phyloP scores from a whole-genome alignment of 1,139 yeast genomes.

The Sporopachydermia cereana region DNA sequence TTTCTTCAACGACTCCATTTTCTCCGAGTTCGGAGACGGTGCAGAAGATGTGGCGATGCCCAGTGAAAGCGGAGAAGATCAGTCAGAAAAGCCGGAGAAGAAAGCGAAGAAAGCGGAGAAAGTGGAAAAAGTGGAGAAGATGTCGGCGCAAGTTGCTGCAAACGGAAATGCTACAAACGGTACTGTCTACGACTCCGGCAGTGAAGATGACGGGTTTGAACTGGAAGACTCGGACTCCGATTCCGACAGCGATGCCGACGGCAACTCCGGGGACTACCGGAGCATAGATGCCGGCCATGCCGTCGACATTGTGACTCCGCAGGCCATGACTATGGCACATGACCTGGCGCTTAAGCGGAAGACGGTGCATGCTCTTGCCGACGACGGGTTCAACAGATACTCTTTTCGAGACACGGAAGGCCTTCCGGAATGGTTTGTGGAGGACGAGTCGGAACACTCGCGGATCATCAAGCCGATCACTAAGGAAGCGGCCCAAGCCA shows the following conservation, averaged over 20 bases:
- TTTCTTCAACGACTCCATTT: constrained; percentile 72
- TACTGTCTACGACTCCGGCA: constrained; percentile 11
- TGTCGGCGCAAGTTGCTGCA: constrained; percentile 12
- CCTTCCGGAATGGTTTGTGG: constrained; percentile 90
- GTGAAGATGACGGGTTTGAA: constrained; percentile 18
- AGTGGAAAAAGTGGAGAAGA: constrained; percentile 18
- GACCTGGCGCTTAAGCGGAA: constrained; percentile 78
- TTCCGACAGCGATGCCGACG: constrained; percentile 17
- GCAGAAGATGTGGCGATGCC: constrained; percentile 30
- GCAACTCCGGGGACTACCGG: constrained; percentile 14
- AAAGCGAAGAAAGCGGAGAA: constrained; percentile 13
- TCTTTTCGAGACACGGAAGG: constrained; percentile 87
- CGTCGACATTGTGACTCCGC: constrained; percentile 81
- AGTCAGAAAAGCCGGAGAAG: constrained; percentile 6
- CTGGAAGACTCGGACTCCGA: constrained; percentile 17
- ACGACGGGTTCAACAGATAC: constrained; percentile 86
- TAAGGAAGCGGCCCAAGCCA: constrained; percentile 90
- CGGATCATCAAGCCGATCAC: constrained; percentile 86
- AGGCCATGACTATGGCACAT: constrained; percentile 97
- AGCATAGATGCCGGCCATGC: constrained; percentile 28
- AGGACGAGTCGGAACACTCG: constrained; percentile 80
- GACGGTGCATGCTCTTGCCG: constrained; percentile 66
- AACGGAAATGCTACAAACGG: constrained; percentile 9
- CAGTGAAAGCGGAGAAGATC: constrained; percentile 11
- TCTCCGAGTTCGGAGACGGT: constrained; percentile 40